Base-by-base conservation (phyloP, 306 rosid genomes). In the Adenanthera pavonina region DNA sequence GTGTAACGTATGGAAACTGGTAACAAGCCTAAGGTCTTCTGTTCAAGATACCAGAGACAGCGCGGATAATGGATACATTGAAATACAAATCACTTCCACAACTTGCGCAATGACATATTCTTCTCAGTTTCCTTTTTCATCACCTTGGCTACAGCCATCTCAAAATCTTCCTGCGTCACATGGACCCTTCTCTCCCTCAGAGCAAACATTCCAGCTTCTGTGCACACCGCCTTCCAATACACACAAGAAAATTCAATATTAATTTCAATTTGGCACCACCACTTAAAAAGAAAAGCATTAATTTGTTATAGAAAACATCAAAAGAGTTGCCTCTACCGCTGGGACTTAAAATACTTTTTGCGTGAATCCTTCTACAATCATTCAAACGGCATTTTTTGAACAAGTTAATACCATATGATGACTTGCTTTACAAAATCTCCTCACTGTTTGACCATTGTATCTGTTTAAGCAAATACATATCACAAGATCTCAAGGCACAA, bases 121-220 rank as follows among this genome's bases (percentile, higher is more conserved):
- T 94, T 96, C 88, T 94, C 97, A 0, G 92, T 92, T 76, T 96
- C 99, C 97, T 94, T 92, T 80, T 96, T 96, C 99, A 94, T 96
- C n/a, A 94, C 99, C 94, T 96, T 96, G 46, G 98, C 99, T 72
- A 96, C 99, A 3, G 97, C 99, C 97, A 96, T 96, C 90, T 96
- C 99, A 62, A 96, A 96, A 82, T 96, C 99, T 82, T 96, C 99
- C 79, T 96, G 97, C 2, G 98, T 92, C 49, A 96, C 99, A 19
- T 94, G 99, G 44, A 96, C 97, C 76, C 99, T 91, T 81, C 99
- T 88, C 89, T 92, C 98, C 81, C 99, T 92, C 86, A 96, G 77
- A 47, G 99, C 98, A 86, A 96, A 96, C 99, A 96, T 96, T 30
- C 99, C 99, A 7, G 99, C 98, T 88, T 96, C 99, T 47, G 99